These are phyloP conservation scores for Trichoderma sp. DNA, from an alignment of 2,329 filamentous ascomycete species.

Conservation along the genomic window DNA sequence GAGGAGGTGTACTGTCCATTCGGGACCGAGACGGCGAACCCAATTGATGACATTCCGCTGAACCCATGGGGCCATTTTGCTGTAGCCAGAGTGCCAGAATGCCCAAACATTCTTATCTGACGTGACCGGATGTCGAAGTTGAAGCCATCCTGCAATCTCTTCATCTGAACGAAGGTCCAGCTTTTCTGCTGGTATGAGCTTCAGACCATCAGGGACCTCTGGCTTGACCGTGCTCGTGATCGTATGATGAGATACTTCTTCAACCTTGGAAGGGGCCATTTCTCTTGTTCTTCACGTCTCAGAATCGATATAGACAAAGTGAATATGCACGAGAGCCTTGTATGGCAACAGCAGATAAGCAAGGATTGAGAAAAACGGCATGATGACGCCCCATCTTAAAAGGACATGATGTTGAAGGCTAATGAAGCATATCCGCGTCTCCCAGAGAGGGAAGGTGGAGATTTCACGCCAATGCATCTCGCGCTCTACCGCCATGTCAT, in stretches of 20 bases:
- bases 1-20: conserved; percentile 42
- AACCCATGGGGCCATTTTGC: conserved; percentile 34
- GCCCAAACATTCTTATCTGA: conserved; percentile 45
- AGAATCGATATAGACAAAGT: background rate
- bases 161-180: conserved; percentile 31
- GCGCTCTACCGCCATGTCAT: background rate
- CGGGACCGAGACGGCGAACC: conserved; percentile 34
- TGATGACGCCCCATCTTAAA: background rate
- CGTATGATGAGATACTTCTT: background rate
- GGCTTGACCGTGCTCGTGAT: background rate
- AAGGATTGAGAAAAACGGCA: background rate
- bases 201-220: background rate
- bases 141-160: conserved; percentile 34
- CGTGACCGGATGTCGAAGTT: conserved; percentile 30
- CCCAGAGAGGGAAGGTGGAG: background rate
- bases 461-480: background rate
- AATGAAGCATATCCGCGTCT: background rate
- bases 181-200: conserved; percentile 10
- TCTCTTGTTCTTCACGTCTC: background rate
- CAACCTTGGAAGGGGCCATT: background rate
- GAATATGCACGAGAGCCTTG: background rate
- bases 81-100: conserved; percentile 41
- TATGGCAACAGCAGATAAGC: background rate
- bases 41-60: conserved; percentile 40
- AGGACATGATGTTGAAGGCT: background rate